These are phyloP conservation scores for Echium plantagineum DNA, from an alignment of 257 asterid species.

Conservation along the genomic window DNA sequence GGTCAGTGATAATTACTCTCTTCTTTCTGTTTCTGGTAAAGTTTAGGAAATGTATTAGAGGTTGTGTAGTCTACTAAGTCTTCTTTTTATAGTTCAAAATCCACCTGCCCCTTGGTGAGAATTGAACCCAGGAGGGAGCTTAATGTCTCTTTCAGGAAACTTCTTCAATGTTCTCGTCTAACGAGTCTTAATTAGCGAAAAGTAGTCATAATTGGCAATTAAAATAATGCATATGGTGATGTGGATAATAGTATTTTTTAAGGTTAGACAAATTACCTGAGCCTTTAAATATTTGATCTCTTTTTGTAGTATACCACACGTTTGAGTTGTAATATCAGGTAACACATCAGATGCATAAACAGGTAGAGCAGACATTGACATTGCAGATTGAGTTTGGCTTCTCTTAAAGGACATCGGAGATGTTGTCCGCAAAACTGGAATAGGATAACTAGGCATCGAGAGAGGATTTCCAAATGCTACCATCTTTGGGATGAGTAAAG, in stretches of 20 bases:
- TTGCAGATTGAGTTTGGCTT: slow-evolving; percentile 27
- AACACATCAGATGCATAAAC: slow-evolving; percentile 30
- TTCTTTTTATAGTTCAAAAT: no score
- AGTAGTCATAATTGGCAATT: neutral
- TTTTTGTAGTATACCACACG: slow-evolving; percentile 26
- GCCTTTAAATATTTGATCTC: slow-evolving; percentile 60
- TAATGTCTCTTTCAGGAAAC: no score
- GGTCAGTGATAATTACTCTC: no score
- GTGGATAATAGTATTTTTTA: neutral
- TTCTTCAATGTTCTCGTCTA: neutral
- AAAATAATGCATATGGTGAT: neutral
- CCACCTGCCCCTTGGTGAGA: no score
- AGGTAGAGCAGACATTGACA: slow-evolving; percentile 20
- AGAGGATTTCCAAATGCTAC: slow-evolving; percentile 28
- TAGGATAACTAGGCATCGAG: slow-evolving; percentile 33
- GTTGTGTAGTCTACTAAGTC: neutral
- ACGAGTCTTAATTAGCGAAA: neutral
- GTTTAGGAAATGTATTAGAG: neutral
- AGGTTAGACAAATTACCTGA: slow-evolving; percentile 36
- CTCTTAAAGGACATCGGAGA: slow-evolving; percentile 45
- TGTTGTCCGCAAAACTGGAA: slow-evolving; percentile 39
- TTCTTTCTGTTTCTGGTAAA: no score
- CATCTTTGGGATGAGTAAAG: slow-evolving; percentile 39
- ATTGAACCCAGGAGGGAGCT: no score
- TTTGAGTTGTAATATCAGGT: slow-evolving; percentile 25